Evolutionary conservation across 225 moss, liverwort and hornwort species (phyloP).

Genomic region (Pleurozium schreberi): DNA sequence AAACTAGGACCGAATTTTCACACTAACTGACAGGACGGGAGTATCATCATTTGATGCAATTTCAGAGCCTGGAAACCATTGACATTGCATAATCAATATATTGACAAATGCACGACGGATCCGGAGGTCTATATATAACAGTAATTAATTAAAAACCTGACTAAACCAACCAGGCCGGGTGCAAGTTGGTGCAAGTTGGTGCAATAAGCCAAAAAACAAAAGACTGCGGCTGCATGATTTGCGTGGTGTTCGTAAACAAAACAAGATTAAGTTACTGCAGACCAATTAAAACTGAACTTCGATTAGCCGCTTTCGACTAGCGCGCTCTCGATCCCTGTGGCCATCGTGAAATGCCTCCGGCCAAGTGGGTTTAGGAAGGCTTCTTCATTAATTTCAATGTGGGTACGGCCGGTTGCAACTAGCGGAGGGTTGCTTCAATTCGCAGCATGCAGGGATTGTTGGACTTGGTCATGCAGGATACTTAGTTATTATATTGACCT

Average conservation of each 20-base stretch:
- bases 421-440: background rate
- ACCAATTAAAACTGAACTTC: too few species aligned
- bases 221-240: background rate
- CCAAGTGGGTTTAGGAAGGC: background rate
- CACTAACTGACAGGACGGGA: background rate
- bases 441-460: background rate
- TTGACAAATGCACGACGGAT: background rate
- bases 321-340: too few species aligned
- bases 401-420: background rate
- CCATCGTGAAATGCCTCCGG: background rate
- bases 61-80: background rate
- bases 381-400: background rate
- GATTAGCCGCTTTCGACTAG: too few species aligned
- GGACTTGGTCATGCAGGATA: background rate
- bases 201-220: background rate
- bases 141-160: background rate
- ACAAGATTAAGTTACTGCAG: background rate
- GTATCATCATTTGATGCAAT: background rate
- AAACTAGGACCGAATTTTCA: too few species aligned
- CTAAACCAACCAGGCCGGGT: background rate
- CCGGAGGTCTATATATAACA: too few species aligned
- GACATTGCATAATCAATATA: background rate
- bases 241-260: background rate
- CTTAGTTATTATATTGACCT: too few species aligned
- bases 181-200: background rate